These are phyloP conservation scores for Aspergillus texensis DNA, from an alignment of 2,329 filamentous ascomycete species.

Conservation along the genomic window DNA sequence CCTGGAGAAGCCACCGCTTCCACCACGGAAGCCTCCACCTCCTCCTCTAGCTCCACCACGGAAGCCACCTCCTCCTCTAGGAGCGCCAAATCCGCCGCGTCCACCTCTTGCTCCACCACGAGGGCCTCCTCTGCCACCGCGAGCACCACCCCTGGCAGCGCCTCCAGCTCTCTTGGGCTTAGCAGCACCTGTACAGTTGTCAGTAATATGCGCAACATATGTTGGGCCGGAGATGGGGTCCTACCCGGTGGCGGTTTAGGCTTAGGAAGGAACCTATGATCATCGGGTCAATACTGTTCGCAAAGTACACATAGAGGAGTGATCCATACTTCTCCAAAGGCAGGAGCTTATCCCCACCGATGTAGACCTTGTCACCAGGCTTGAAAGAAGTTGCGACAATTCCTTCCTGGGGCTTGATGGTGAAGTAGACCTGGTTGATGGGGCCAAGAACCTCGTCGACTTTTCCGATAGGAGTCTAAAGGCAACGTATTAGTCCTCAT, in stretches of 20 bases:
- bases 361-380: conserved; percentile 95
- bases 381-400: conserved; percentile 96
- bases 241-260: conserved; percentile 70
- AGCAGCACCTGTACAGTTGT: conserved; percentile 58
- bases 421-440: conserved; percentile 98
- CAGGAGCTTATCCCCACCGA: conserved; percentile 89
- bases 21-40: conserved; percentile 38
- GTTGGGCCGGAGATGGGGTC: conserved; percentile 9
- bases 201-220: conserved; percentile 18
- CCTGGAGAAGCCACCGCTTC: conserved; percentile 42
- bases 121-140: conserved; percentile 41
- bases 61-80: conserved; percentile 44
- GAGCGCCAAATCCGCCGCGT: conserved; percentile 51
- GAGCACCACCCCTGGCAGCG: conserved; percentile 51
- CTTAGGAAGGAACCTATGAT: conserved; percentile 79
- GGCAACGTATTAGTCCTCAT: conserved; percentile 19
- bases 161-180: conserved; percentile 73
- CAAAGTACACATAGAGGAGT: background rate
- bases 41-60: conserved; percentile 54
- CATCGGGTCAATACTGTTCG: conserved; percentile 18
- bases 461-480: conserved; percentile 82
- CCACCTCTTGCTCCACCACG: conserved; percentile 42
- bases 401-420: conserved; percentile 93
- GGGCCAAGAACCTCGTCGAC: conserved; percentile 97
- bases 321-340: conserved; percentile 75